A percentile compares a stretch with the other conserved stretches of the same genome.
Conservation (phyloP, 306 rosid genomes). For the Potentilla sterilis region DNA sequence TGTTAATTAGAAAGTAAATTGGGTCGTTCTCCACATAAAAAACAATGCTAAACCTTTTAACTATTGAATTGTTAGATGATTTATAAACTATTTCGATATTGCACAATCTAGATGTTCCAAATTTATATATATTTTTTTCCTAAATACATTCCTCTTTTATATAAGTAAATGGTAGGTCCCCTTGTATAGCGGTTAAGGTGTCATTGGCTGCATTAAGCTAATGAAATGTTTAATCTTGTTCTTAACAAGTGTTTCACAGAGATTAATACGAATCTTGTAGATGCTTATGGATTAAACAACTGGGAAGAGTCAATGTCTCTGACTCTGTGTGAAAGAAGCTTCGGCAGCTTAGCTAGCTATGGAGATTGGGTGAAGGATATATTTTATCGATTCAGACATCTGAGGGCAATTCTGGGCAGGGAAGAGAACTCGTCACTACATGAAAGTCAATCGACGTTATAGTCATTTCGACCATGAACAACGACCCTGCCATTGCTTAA, state of each 20-base stretch:
- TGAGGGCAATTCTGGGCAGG: constrained; percentile 25
- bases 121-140: background rate
- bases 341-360: constrained; percentile 1
- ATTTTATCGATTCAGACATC: background rate
- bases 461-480: background rate
- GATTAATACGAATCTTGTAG: background rate
- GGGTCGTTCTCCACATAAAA: too few relatives aligned
- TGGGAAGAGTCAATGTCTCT: background rate
- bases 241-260: constrained; percentile 4
- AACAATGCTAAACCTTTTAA: too few relatives aligned
- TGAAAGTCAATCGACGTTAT: constrained; percentile 32
- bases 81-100: too few relatives aligned
- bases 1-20: too few relatives aligned
- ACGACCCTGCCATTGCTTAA: constrained; percentile 24
- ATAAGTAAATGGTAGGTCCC: background rate
- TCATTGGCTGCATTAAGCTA: background rate
- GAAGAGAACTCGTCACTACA: constrained; percentile 8
- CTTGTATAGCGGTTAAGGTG: constrained; percentile 25
- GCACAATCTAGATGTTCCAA: rapidly evolving
- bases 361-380: background rate
- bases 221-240: constrained; percentile 9
- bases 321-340: constrained; percentile 22
- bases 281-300: background rate
- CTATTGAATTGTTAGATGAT: too few relatives aligned
- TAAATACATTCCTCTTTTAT: background rate